phyloP scores from a whole-genome alignment of 148 eudicot species.

The Vaccinium darrowii region DNA sequence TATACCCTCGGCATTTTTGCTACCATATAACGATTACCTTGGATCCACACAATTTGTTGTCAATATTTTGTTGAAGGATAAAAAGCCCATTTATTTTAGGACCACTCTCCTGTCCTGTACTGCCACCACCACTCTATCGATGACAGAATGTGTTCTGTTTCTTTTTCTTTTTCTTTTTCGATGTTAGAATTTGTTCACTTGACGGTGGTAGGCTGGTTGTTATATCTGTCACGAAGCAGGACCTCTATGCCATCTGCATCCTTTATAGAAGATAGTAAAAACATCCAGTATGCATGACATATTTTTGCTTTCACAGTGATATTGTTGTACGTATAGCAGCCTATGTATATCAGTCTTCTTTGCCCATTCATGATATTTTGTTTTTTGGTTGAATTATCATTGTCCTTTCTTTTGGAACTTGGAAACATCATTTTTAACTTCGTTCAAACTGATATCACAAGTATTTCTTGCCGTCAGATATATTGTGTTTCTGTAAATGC shows the following conservation, averaged over 20 bases:
- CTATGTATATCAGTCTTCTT: background rate
- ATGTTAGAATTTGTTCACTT: background rate
- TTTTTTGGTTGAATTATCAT: background rate
- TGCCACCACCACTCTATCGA: background rate
- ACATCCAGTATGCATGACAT: background rate
- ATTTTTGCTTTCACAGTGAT: background rate
- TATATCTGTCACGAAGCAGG: background rate
- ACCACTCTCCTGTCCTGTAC: conserved; percentile 6
- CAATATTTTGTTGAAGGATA: background rate
- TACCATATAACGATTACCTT: background rate
- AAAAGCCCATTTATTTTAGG: background rate
- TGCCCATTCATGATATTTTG: background rate
- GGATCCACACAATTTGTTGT: conserved; percentile 5
- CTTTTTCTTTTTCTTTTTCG: background rate
- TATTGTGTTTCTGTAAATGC: background rate
- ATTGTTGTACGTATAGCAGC: background rate
- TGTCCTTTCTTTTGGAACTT: background rate
- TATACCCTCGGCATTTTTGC: background rate
- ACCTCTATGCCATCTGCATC: background rate
- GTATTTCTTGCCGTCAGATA: background rate
- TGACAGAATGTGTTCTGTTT: background rate
- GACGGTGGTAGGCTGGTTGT: background rate
- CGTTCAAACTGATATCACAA: background rate
- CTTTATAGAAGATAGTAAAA: background rate
- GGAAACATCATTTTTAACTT: background rate